phyloP scores from a whole-genome alignment of 1,284 basidiomycete species.

The Rhodofomes roseus region DNA sequence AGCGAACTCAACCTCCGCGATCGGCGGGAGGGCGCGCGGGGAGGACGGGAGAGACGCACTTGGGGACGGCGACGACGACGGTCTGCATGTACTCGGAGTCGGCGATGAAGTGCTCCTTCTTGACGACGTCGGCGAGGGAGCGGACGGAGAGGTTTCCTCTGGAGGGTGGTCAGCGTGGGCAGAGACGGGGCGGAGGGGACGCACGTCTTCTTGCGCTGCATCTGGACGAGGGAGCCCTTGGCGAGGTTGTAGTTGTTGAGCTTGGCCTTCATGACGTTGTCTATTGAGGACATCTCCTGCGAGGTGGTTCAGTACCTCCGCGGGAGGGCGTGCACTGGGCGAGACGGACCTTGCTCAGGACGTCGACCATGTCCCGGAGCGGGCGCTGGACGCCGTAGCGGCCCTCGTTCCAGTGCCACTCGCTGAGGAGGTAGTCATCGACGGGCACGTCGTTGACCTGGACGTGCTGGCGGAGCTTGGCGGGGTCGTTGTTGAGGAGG shows the following conservation, averaged over 20 bases:
- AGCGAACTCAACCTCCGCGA: not conserved
- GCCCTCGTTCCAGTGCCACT: conserved; percentile 88
- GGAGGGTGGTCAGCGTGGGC: not conserved
- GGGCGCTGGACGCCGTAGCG: conserved; percentile 82
- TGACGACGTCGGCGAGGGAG: conserved; percentile 84
- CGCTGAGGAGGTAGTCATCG: conserved; percentile 76
- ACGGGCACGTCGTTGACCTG: conserved; percentile 80
- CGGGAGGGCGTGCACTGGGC: not conserved
- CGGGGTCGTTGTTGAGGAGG: conserved; percentile 85
- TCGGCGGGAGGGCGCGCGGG: not conserved
- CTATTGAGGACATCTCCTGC: conserved; percentile 88
- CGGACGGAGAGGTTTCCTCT: conserved; percentile 94
- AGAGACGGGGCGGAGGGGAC: not conserved
- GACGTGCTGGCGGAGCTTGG: conserved; percentile 80
- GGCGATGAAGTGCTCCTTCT: conserved; percentile 77
- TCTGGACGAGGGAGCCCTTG: conserved; percentile 89
- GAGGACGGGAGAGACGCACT: conserved; percentile 44
- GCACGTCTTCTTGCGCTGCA: conserved; percentile 95
- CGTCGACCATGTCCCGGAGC: conserved; percentile 78
- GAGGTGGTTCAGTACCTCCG: conserved; percentile 6
- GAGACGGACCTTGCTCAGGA: conserved; percentile 67
- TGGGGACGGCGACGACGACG: conserved; percentile 91
- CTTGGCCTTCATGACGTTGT: conserved; percentile 88
- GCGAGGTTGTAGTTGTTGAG: conserved; percentile 91
- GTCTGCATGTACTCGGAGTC: conserved; percentile 96